Evolutionary conservation across 1,284 basidiomycete species (phyloP), one percentile per base, ranked within the genome.

Genomic region (Xerocomus amazonicus): DNA sequence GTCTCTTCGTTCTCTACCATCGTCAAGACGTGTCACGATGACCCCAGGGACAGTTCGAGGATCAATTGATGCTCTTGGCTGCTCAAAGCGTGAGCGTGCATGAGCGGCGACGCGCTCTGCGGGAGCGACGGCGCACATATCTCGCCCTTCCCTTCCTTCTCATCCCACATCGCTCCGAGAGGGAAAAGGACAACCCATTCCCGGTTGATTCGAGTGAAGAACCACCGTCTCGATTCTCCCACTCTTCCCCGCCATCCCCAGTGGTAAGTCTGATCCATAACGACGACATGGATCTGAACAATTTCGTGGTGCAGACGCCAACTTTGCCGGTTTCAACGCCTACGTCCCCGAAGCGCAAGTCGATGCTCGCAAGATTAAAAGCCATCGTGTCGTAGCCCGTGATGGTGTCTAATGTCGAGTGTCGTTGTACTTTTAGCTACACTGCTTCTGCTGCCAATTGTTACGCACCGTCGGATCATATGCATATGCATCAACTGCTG

Each of bases 181-280:
- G 6, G 17, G 49, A 38, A 19, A 38, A 36, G 2, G 42, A 32
- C 6, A 13, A 35, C 9, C 36, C 17, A 23, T 14, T 16, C 29
- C 43, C 58, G 4, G 9, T 33, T 6, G 51, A 42, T 9, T 60
- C 52, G 3, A 58, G 44, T 12, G 59, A 63, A 16, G 57, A 62
- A 12, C 60, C 61, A 16, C 57, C 52, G 10, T 60, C 59, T 29
- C 59, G 61, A 3, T 60, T 60, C 27, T 60, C 59, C 33, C 40
- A 50, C 37, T 60, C 59, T 3, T 37, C 19, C 31, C 37, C 57
- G 0, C 3, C 52, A 6, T 58, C 58, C 6, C 50, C 61, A 9
- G 32, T 44, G 28, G 59, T 64, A 51, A 62, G 59, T 51, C 6
- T 23, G 19, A 23, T 4, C 3, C 2, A 23, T 23, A 23, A 23